Percentiles rank a stretch among this genome's conserved stretches.
Conservation (phyloP, 352 stramenopile genomes). For the Phytophthora macrochlamydospora region DNA sequence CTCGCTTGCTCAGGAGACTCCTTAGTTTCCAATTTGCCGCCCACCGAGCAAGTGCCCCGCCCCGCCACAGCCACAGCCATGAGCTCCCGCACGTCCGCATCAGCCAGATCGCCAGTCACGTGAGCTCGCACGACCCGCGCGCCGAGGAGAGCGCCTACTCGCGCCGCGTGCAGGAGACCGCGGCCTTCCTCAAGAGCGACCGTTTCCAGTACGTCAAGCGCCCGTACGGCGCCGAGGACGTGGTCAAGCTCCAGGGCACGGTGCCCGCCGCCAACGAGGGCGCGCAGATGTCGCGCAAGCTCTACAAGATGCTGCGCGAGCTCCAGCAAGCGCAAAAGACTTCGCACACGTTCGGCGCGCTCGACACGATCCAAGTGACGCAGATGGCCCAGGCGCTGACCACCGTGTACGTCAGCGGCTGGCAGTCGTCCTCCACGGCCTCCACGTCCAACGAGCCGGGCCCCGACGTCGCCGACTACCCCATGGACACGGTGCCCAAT, state of each 20-base stretch:
- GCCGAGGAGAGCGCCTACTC: conserved; percentile 67
- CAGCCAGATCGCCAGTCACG: conserved; percentile 71
- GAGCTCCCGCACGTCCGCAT: conserved; percentile 71
- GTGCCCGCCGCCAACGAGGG: conserved; percentile 54
- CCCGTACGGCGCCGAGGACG: conserved; percentile 80
- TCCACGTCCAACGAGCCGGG: conserved; percentile 96
- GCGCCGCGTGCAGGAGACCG: conserved; percentile 76
- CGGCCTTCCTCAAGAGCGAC: conserved; percentile 71
- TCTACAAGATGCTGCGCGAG: conserved; percentile 89
- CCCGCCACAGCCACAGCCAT: conserved; percentile 25
- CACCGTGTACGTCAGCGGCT: conserved; percentile 97
- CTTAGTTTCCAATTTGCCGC: conserved; percentile 59
- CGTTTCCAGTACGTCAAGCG: conserved; percentile 85
- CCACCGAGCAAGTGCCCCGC: conserved; percentile 27
- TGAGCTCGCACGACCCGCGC: conserved; percentile 58
- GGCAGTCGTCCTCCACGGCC: conserved; percentile 96
- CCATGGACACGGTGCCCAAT: conserved; percentile 98
- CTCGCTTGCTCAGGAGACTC: conserved; percentile 8
- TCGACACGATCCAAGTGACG: conserved; percentile 96
- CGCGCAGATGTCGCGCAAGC: conserved; percentile 72
- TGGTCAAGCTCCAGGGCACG: conserved; percentile 88
- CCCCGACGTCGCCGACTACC: conserved; percentile 98
- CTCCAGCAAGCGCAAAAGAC: conserved; percentile 79
- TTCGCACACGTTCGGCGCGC: conserved; percentile 88
- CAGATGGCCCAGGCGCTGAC: conserved; percentile 95